Evolutionary conservation across 257 asterid species (phyloP), one percentile per base, ranked within the genome.

Genomic region (Vinca minor): DNA sequence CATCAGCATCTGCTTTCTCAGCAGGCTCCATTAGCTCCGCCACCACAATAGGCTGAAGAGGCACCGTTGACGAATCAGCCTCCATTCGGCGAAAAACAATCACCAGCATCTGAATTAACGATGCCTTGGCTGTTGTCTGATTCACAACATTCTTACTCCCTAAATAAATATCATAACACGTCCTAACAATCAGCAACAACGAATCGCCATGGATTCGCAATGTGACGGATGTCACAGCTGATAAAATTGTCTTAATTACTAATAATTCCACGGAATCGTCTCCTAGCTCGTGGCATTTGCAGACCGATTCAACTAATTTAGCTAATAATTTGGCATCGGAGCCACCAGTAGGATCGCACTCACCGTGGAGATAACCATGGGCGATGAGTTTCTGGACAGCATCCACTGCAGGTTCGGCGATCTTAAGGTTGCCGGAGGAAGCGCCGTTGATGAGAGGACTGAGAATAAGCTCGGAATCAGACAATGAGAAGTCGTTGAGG

Each of bases 31-130:
- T 84, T 62, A 87, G 73, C 79, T 93, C 97, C 3, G 97, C 99
- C 64, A 93, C 96, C 38, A 93, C 97, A 66, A 93, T 89, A 29
- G 99, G 99, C 82, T 90, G 97, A 69, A 85, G 65, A 0, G 97
- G 97, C 69, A 89, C 97, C 0, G 97, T 90, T 1, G 95, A 85
- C 14, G 95, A 87, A 74, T 93, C 97, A 3, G 97, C 99, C 89
- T 93, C 99, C 99, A 93, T 93, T 73, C 99, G 84, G 72, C 99
- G 71, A 60, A 93, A 93, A 66, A 93, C 96, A 72, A 93, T 93
- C 39, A 93, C 97, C 70, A 93, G 78, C 97, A 93, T 93, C 75
- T 89, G 99, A 70, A 87, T 85, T 87, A 93, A 67, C 18, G 99
- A 89, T 29, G 99, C 99, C 82, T 87, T 93, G 7, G 97, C 93